Conservation (phyloP, 2,329 filamentous ascomycete species). For the Arthroderma sp. region DNA sequence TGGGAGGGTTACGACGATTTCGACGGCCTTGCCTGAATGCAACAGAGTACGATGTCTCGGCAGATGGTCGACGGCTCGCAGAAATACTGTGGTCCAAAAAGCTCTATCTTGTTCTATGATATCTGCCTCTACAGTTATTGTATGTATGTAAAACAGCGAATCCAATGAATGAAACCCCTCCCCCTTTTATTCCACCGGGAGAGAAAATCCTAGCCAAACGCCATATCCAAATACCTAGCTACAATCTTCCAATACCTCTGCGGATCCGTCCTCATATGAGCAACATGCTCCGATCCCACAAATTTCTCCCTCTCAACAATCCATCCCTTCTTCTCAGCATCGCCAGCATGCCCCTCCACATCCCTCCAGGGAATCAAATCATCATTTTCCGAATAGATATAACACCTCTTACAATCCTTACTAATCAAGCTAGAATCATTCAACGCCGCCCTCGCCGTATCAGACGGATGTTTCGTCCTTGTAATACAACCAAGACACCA, state of each 20-base stretch:
- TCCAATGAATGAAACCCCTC: neutral
- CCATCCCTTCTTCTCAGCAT: constrained; percentile 21
- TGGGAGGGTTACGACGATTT: too few species aligned
- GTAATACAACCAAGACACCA: constrained; percentile 12
- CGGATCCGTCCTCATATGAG: constrained; percentile 26
- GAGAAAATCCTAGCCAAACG: neutral
- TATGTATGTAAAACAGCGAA: too few species aligned
- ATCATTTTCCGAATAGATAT: constrained; percentile 29
- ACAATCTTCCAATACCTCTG: constrained; percentile 29
- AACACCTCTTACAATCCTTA: constrained; percentile 17
- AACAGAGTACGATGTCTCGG: too few species aligned
- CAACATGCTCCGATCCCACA: constrained; percentile 25
- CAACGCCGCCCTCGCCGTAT: constrained; percentile 17
- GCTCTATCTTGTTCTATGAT: too few species aligned
- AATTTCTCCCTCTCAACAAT: constrained; percentile 25
- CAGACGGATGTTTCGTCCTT: constrained; percentile 15
- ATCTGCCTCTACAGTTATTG: too few species aligned
- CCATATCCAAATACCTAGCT: constrained; percentile 6
- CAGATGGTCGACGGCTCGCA: too few species aligned
- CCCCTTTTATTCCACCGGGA: neutral
- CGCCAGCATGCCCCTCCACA: constrained; percentile 24
- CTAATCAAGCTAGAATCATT: constrained; percentile 18
- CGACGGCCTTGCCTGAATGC: too few species aligned
- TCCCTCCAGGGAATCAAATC: constrained; percentile 23
- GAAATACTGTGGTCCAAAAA: too few species aligned